phyloP scores from a whole-genome alignment of 176 grass and related monocot genomes.

The Musa acuminata region DNA sequence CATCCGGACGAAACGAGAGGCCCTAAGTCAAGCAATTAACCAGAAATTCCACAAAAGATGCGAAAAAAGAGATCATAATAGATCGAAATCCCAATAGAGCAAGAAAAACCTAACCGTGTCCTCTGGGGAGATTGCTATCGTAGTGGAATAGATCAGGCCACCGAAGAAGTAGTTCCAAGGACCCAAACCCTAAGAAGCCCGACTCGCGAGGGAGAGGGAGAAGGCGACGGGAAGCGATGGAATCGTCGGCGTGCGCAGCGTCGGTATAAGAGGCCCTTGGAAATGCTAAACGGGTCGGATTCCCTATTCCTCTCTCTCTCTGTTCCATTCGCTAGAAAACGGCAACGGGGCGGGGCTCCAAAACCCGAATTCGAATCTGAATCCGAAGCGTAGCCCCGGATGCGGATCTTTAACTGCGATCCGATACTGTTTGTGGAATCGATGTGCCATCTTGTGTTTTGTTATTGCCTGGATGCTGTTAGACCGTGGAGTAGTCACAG shows the following conservation, averaged over 20 bases:
- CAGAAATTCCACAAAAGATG: background rate
- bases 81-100: background rate
- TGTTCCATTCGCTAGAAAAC: no score
- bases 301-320: background rate
- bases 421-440: no score
- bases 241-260: background rate
- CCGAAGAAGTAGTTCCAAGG: background rate
- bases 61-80: background rate
- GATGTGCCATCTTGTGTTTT: no score
- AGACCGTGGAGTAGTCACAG: no score
- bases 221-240: background rate
- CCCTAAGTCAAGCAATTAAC: background rate
- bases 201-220: background rate
- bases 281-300: background rate
- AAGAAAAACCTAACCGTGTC: background rate
- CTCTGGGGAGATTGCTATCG: background rate
- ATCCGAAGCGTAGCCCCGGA: background rate
- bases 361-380: background rate
- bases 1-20: background rate
- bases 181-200: background rate
- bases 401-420: background rate
- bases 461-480: no score
- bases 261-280: background rate
- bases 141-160: background rate
- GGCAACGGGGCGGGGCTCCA: background rate